A percentile compares a stretch with the other conserved stretches of the same genome.
Conservation (phyloP, 1,284 basidiomycete species). For the Crepidotus sp. region DNA sequence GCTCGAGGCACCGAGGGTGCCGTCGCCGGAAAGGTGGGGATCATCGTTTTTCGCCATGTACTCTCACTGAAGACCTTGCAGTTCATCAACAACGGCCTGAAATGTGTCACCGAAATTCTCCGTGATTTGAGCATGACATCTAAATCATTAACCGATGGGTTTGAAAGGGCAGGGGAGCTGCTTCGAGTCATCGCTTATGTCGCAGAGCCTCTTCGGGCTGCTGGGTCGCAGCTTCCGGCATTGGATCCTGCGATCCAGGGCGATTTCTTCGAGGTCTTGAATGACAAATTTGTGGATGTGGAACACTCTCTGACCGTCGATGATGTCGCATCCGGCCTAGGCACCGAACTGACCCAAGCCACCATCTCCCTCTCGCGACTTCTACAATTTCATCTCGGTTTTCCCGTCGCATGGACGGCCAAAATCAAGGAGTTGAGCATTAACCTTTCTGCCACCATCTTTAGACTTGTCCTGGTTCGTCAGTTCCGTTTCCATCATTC, state of each 20-base stretch:
- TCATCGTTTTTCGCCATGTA: not conserved
- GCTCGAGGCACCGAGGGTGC: slow-evolving; percentile 54
- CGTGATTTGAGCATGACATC: slow-evolving; percentile 27
- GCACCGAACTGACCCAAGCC: slow-evolving; percentile 16
- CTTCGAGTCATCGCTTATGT: slow-evolving; percentile 62
- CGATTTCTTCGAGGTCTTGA: slow-evolving; percentile 41
- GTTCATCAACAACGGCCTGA: slow-evolving; percentile 71
- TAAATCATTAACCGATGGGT: slow-evolving; percentile 27
- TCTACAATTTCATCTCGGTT: slow-evolving; percentile 64
- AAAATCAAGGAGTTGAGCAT: slow-evolving; percentile 40
- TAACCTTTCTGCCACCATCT: slow-evolving; percentile 37
- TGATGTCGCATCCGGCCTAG: slow-evolving; percentile 21
- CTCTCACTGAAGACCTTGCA: slow-evolving; percentile 22
- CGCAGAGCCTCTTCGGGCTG: slow-evolving; percentile 52
- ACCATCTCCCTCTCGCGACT: slow-evolving; percentile 35
- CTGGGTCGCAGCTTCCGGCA: slow-evolving; percentile 34
- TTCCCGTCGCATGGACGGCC: slow-evolving; percentile 50
- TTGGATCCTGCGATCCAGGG: slow-evolving; percentile 50
- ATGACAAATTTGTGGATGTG: slow-evolving; percentile 34
- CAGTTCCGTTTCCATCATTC: not conserved
- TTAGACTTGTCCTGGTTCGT: slow-evolving; percentile 51
- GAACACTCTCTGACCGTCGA: slow-evolving; percentile 24
- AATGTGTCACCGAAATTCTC: slow-evolving; percentile 53
- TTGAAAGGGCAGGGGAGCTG: slow-evolving; percentile 56
- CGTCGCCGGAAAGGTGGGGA: slow-evolving; percentile 58